Base-by-base conservation (phyloP, 2,329 filamentous ascomycete species). In the Albophoma yamanashiensis region DNA sequence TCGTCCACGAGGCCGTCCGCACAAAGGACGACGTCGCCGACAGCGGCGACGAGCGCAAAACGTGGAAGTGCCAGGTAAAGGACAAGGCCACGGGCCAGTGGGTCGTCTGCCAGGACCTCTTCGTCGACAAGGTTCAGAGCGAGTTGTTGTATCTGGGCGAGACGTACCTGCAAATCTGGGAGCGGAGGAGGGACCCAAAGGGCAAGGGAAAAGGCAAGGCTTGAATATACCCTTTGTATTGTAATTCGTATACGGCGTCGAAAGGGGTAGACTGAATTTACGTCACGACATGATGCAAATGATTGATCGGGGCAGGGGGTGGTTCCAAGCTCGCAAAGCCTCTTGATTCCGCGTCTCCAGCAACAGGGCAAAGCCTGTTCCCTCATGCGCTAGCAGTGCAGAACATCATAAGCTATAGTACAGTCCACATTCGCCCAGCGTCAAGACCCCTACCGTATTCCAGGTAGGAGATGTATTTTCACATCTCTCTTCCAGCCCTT, bases 121-220 rank as follows among this genome's bases (percentile, higher is more conserved):
- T 89, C 71, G 93, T 99, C 8, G 90, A 97, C 71, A 87, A 88
- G 74, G 89, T 94, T 25, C 89, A 93, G 74, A 89, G 85, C 64
- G 93, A 99, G 78, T 82, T 96, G 67, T 73, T 99, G 65, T 96
- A 96, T 69, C 88, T 95, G 0, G 91, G 93, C 58, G 94, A 99
- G 80, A 89, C 89, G 60, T 97, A 97, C 78, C 76, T 97, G 61
- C 95, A 97, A 83, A 85, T 99, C 53, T 97, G 94, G 94, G 94
- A 97, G 78, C 82, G 89, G 73, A 84, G 92, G 74, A 87, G 83
- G 70, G 79, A 78, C 62, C 71, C 75, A 17, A 76, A 73, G 65
- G 68, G 65, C 27, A 64, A 63, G 56, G 63, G 56, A 14, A 70
- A 67, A 67, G 72, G 71, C 45, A 81, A 76, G 64, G 71, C 22